phyloP scores from a whole-genome alignment of 257 asterid species.

The Solanum arcanum region DNA sequence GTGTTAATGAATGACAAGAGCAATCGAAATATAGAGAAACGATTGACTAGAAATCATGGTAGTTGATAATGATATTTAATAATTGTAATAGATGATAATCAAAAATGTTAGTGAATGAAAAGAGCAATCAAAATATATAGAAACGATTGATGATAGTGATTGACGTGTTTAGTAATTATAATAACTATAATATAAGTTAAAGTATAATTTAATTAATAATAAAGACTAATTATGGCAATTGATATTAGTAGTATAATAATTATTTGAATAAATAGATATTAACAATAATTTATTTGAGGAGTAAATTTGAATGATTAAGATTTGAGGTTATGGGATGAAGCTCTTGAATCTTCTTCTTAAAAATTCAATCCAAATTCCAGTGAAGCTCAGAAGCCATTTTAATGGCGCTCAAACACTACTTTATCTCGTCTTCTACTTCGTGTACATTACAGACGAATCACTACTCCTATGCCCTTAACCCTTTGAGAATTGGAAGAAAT shows the following conservation, averaged over 20 bases:
- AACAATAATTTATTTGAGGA: too few species aligned
- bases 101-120: not conserved
- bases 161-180: not conserved
- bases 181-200: not conserved
- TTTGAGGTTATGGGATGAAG: not conserved
- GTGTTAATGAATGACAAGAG: not conserved
- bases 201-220: not conserved
- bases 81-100: not conserved
- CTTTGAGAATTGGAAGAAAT: slow-evolving; percentile 17
- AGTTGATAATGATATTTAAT: not conserved
- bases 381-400: not conserved
- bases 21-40: not conserved
- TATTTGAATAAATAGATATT: too few species aligned
- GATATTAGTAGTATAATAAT: too few species aligned
- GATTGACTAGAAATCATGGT: not conserved
- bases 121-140: not conserved
- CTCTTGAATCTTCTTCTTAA: not conserved
- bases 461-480: slow-evolving; percentile 3
- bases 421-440: slow-evolving; percentile 6
- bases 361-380: not conserved
- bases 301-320: too few species aligned
- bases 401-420: slow-evolving; percentile 4
- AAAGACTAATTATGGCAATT: not conserved
- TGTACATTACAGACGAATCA: slow-evolving; percentile 8
- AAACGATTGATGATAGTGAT: not conserved